These are phyloP conservation scores for Phylloporus sp. DNA, from an alignment of 1,284 basidiomycete species.

Conservation along the genomic window DNA sequence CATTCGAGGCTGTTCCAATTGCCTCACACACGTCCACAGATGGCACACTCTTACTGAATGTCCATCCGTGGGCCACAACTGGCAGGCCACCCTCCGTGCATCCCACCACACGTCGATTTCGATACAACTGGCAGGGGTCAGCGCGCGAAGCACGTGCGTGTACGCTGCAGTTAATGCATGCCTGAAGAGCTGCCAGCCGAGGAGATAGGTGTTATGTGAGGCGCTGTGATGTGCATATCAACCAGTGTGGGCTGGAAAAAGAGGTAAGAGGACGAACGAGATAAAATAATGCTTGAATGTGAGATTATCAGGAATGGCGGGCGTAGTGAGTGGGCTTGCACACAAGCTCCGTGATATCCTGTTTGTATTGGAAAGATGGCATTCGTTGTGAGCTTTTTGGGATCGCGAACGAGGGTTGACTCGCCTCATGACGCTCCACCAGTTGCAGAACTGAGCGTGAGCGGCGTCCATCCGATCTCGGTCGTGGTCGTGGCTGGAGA, in stretches of 20 bases:
- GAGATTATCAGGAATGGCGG: background rate
- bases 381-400: background rate
- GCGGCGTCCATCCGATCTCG: background rate
- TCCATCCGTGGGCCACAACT: background rate
- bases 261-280: background rate
- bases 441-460: background rate
- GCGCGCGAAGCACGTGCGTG: background rate
- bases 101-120: constrained; percentile 3
- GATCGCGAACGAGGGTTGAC: background rate
- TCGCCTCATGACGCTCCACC: background rate
- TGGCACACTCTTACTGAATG: constrained; percentile 1
- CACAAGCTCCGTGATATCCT: background rate
- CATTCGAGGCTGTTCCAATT: too few relatives aligned
- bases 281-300: background rate
- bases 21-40: background rate
- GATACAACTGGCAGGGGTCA: background rate
- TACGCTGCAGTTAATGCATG: background rate
- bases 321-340: background rate
- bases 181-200: background rate
- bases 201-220: constrained; percentile 3
- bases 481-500: background rate
- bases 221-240: background rate
- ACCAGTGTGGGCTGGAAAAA: background rate
- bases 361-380: background rate
- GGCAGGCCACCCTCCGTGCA: background rate